A percentile compares a stretch with the other conserved stretches of the same genome.
phyloP scores from a whole-genome alignment of 2,329 filamentous ascomycete species.

The Aquanectria penicillioides region DNA sequence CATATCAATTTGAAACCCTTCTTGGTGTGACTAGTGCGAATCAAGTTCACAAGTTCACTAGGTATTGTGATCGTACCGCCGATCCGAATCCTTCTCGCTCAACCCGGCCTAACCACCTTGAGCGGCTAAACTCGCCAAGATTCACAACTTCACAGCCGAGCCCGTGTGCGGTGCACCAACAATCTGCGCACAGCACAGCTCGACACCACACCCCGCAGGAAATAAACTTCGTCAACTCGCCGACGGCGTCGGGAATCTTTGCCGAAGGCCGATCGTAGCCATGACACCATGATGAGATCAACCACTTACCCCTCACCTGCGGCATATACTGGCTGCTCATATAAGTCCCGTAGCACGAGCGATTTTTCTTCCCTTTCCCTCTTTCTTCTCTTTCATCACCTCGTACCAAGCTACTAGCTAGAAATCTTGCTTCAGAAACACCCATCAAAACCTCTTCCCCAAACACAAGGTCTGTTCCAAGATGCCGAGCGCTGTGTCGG shows the following conservation, averaged over 20 bases:
- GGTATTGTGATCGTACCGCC: no score
- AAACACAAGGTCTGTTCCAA: conserved; percentile 36
- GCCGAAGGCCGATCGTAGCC: conserved; percentile 2
- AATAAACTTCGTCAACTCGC: no score
- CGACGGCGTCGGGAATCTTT: neutral
- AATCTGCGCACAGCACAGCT: no score
- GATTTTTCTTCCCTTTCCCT: neutral
- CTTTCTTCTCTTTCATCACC: conserved; percentile 12
- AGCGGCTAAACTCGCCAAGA: no score
- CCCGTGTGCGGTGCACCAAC: no score
- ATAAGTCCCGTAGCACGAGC: neutral
- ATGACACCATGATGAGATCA: conserved; percentile 19
- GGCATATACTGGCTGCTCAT: conserved; percentile 29
- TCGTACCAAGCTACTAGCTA: conserved; percentile 7
- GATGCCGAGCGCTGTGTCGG: neutral
- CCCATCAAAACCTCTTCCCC: conserved; percentile 5
- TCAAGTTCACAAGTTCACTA: no score
- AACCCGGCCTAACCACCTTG: no score
- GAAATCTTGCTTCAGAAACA: neutral
- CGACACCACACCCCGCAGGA: no score
- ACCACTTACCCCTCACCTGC: conserved; percentile 39
- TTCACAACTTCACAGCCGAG: no score
- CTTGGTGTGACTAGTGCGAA: no score
- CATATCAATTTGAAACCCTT: no score
- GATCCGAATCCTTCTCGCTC: no score